Evolutionary conservation across 106 monocot genomes (phyloP).

Genomic region (Allium sativum): DNA sequence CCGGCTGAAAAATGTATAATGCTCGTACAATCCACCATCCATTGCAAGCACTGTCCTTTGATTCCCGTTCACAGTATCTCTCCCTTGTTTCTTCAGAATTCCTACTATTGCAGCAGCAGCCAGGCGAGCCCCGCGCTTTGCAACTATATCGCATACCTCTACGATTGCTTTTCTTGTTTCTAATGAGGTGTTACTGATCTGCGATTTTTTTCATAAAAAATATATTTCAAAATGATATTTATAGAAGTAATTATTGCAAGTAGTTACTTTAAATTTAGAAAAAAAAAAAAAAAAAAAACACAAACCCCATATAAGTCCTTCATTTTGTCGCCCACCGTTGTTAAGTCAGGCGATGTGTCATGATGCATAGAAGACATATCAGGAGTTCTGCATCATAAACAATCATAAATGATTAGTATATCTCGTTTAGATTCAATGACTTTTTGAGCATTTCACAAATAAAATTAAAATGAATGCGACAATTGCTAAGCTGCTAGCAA

Average conservation of each 20-base stretch:
- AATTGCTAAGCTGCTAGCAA: neutral
- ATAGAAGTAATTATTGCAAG: neutral
- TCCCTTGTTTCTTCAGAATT: conserved; percentile 65
- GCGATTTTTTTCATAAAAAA: conserved; percentile 7
- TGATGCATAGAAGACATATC: conserved; percentile 88
- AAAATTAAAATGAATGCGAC: neutral
- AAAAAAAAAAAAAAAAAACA: no score
- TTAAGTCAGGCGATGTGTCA: conserved; percentile 66
- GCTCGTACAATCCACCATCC: conserved; percentile 85
- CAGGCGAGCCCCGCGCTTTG: conserved; percentile 41
- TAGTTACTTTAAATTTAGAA: neutral
- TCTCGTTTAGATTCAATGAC: neutral
- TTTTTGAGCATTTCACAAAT: neutral
- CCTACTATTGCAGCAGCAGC: conserved; percentile 54
- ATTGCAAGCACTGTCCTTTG: conserved; percentile 64
- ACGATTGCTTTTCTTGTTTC: conserved; percentile 41
- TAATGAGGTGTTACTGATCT: conserved; percentile 37
- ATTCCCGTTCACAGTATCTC: conserved; percentile 17
- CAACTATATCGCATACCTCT: conserved; percentile 40
- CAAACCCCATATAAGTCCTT: conserved; percentile 60
- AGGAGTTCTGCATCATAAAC: conserved; percentile 46
- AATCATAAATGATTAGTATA: neutral
- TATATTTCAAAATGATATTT: neutral
- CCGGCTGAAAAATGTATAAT: conserved; percentile 54
- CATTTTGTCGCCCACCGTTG: conserved; percentile 44